Percentiles rank a stretch among this genome's conserved stretches.
Evolutionary conservation across 257 asterid genomes (phyloP).

Genomic region (Vinca minor): DNA sequence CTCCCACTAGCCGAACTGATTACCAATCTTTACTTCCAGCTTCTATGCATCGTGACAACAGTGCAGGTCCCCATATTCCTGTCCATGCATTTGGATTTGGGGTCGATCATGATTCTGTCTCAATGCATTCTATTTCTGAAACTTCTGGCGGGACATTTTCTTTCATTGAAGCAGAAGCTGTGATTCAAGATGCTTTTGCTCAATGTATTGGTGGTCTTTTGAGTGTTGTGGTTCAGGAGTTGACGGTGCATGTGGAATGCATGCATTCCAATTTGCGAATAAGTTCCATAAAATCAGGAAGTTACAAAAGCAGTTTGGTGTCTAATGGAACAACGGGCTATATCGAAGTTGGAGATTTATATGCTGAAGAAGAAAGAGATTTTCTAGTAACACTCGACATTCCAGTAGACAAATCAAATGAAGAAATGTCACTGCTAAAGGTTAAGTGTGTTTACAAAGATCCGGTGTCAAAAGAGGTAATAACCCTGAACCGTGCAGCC

Average conservation of each 20-base stretch:
- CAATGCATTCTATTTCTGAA: slow-evolving; percentile 78
- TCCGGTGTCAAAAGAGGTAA: slow-evolving; percentile 34
- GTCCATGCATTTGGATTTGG: slow-evolving; percentile 92
- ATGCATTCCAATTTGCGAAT: slow-evolving; percentile 38
- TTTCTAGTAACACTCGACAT: slow-evolving; percentile 52
- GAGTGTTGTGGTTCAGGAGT: slow-evolving; percentile 73
- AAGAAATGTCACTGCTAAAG: slow-evolving; percentile 50
- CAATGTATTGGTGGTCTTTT: slow-evolving; percentile 94
- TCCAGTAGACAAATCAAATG: slow-evolving; percentile 34
- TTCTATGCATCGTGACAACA: slow-evolving; percentile 37
- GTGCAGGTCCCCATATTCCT: slow-evolving; percentile 41
- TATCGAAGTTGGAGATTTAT: slow-evolving; percentile 70
- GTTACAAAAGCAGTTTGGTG: slow-evolving; percentile 40
- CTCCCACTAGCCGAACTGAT: slow-evolving; percentile 15
- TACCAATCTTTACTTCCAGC: slow-evolving; percentile 45
- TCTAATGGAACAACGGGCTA: slow-evolving; percentile 39
- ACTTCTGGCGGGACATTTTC: slow-evolving; percentile 93
- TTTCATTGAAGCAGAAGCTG: slow-evolving; percentile 67
- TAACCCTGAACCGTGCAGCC: slow-evolving; percentile 25
- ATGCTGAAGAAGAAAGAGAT: slow-evolving; percentile 90
- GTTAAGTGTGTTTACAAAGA: slow-evolving; percentile 52
- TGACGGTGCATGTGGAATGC: slow-evolving; percentile 56
- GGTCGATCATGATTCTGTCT: slow-evolving; percentile 68
- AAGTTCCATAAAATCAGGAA: slow-evolving; percentile 61
- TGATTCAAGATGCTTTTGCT: slow-evolving; percentile 95